Base-by-base conservation (phyloP, 2,329 filamentous ascomycete genomes). In the Neofusicoccum sp. region DNA sequence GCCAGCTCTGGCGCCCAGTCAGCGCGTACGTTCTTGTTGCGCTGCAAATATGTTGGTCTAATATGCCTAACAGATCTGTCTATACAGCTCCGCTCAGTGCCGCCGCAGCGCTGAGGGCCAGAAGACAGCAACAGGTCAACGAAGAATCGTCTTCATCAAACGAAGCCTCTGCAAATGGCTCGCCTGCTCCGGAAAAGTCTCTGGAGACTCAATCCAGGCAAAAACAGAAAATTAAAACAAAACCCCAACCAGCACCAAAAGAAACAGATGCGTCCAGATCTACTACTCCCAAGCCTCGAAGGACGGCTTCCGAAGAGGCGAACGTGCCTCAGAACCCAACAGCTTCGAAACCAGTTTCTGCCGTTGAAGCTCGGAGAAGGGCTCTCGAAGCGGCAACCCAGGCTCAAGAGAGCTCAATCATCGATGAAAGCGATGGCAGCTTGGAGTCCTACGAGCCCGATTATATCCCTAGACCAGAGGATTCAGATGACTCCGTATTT, bases 51-150 rank as follows among this genome's bases (percentile, higher is more conserved):
- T 16, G 54, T 8, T 38, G 40, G 48, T 48, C 59, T 61, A 49
- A 61, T 61, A 20, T 34, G 31, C 33, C 59, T 61, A 41, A 61
- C 59, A 61, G 51, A 40, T 26, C 7, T 31, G 31, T 8, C 9
- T 38, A 12, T 33, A 26, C 24, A 61, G 59, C 59, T 48, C 34
- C 58, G 24, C 38, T 36, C n/a, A 60, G 58, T 45, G 58, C 58
- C 9, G 58, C 58, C 33, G 58, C 58, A 36, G 58, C 58, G 48
- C 31, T 60, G 11, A 51, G 47, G 14, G 58, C 58, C 12, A 31
- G 48, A 33, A 44, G 34, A 34, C 44, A 59, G n/a, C 57, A 59
- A 48, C 24, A 36, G 24, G 33, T 20, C 8, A 49, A 20, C 11
- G 16, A 41, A 16, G 36, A 40, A 7, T 9, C 51, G 11, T 6